Conservation (phyloP, 2,329 filamentous ascomycete species). For the Pseudopithomyces maydicus region DNA sequence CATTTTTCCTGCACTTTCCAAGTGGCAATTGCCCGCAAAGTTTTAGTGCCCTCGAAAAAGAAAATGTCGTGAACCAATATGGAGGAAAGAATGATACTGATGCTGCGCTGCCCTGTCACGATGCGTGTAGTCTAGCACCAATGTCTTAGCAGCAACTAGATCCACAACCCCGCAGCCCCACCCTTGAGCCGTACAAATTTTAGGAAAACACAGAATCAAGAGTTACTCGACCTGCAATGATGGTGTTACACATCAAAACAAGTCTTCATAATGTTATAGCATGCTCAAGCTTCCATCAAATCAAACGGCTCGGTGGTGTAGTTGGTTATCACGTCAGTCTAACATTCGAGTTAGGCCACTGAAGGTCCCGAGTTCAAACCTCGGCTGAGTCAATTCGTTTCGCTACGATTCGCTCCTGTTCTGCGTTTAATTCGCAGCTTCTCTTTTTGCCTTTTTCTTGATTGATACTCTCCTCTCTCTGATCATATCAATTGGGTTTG, state of each 20-base stretch:
- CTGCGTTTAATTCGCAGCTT: neutral
- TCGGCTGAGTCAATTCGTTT: conserved; percentile 1
- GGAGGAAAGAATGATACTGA: no score
- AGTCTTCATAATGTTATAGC: neutral
- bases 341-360: conserved; percentile 29
- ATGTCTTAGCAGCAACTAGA: no score
- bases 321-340: conserved; percentile 54
- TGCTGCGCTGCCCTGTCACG: no score
- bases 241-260: neutral
- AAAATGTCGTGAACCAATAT: no score
- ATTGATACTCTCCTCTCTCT: neutral
- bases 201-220: no score
- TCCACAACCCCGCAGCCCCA: no score
- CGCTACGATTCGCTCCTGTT: neutral
- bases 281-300: neutral
- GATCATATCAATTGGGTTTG: no score
- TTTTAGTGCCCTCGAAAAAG: no score
- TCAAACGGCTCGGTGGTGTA: conserved; percentile 45
- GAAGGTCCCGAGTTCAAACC: conserved; percentile 4
- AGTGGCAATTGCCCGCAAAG: no score
- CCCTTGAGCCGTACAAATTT: no score
- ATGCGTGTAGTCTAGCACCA: no score
- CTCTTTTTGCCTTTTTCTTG: neutral
- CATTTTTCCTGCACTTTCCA: no score
- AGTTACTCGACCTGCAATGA: neutral